Evolutionary conservation across 169 alveolate genomes (phyloP).

Genomic region (Haemoproteus tartakovskyi): DNA sequence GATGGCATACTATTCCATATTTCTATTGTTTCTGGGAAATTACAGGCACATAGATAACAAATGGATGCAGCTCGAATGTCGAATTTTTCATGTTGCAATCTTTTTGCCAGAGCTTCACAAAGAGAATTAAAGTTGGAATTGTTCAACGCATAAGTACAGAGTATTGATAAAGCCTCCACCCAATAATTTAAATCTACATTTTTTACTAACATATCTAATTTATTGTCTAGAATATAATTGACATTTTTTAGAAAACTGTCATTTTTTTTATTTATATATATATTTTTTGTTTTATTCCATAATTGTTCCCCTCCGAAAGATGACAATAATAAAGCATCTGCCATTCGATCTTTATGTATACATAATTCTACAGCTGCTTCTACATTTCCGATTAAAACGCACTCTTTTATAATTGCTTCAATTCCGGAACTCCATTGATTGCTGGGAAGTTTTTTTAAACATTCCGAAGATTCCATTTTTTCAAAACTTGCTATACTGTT

Average conservation of each 20-base stretch:
- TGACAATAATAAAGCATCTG: slow-evolving; percentile 75
- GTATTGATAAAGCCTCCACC: slow-evolving; percentile 72
- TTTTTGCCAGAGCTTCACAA: slow-evolving; percentile 68
- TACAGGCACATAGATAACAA: slow-evolving; percentile 79
- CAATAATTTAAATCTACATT: slow-evolving; percentile 69
- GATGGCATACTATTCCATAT: slow-evolving; percentile 79
- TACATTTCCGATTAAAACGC: slow-evolving; percentile 70
- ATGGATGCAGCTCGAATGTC: slow-evolving; percentile 79
- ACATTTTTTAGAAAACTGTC: slow-evolving; percentile 68
- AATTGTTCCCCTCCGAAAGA: slow-evolving; percentile 76
- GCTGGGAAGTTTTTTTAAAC: not conserved
- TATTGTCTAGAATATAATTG: slow-evolving; percentile 69
- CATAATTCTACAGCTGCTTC: slow-evolving; percentile 77
- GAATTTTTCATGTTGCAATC: slow-evolving; percentile 70
- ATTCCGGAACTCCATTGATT: slow-evolving; percentile 29
- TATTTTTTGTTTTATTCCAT: slow-evolving; percentile 68
- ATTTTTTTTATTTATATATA: slow-evolving; percentile 51
- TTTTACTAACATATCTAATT: slow-evolving; percentile 61
- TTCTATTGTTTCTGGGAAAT: slow-evolving; percentile 74
- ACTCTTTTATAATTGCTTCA: slow-evolving; percentile 64
- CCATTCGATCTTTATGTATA: slow-evolving; percentile 60
- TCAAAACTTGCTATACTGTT: not conserved
- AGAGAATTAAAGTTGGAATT: slow-evolving; percentile 56
- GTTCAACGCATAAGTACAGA: slow-evolving; percentile 67
- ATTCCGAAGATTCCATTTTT: not conserved